A percentile compares a stretch with the other conserved stretches of the same genome.
Evolutionary conservation across 306 rosid genomes (phyloP).

Genomic region (Vigna unguiculata): DNA sequence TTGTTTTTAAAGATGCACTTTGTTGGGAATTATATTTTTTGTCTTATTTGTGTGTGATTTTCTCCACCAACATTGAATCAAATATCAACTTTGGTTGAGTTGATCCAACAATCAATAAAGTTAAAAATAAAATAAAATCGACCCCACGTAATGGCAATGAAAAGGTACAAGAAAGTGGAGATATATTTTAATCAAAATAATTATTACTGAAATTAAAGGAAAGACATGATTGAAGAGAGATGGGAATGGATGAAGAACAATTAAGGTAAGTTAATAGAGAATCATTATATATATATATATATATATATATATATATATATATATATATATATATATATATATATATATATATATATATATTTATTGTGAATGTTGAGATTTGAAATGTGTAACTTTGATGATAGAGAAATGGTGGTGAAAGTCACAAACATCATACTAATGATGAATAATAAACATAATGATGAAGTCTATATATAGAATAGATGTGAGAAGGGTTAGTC

Average conservation of each 20-base stretch:
- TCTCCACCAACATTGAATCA: neutral
- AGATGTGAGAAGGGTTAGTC: neutral
- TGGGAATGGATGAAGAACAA: slow-evolving; percentile 32
- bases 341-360: too few species aligned
- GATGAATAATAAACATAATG: slow-evolving; percentile 5
- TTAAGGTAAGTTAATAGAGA: slow-evolving; percentile 29
- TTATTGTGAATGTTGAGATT: slow-evolving; percentile 9
- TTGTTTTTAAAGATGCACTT: neutral
- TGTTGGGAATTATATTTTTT: neutral
- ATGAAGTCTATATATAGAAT: neutral
- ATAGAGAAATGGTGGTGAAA: neutral
- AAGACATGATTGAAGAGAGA: slow-evolving; percentile 33
- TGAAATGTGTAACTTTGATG: slow-evolving; percentile 4
- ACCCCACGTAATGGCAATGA: slow-evolving; percentile 41
- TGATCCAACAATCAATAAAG: neutral
- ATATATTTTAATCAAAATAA: slow-evolving; percentile 4
- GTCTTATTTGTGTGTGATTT: neutral
- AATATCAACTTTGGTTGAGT: slow-evolving; percentile 1
- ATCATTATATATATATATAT: neutral
- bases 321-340: too few species aligned
- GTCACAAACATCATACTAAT: neutral
- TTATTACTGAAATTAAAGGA: neutral
- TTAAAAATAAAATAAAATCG: slow-evolving; percentile 33
- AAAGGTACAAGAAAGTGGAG: slow-evolving; percentile 32
- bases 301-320: too few species aligned